Percentiles rank a stretch among this genome's conserved stretches.
Conservation (phyloP, 805 yeast genomes). For the Komagataella pastoris region DNA sequence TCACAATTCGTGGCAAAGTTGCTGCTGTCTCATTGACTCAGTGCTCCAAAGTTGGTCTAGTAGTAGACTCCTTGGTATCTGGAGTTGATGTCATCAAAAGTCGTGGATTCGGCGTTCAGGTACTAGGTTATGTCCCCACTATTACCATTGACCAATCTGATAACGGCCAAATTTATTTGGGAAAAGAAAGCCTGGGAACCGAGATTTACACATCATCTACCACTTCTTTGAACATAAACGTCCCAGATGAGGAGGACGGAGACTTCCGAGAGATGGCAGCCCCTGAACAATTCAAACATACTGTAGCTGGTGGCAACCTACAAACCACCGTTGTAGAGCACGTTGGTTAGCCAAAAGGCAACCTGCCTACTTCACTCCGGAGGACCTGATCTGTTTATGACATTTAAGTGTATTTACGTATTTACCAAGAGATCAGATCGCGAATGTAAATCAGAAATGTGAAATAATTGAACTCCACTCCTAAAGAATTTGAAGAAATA, state of each 20-base stretch:
- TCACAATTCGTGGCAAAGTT: constrained; percentile 83
- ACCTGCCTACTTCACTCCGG: neutral
- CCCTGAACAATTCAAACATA: constrained; percentile 87
- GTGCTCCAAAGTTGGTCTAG: constrained; percentile 59
- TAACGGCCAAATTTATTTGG: constrained; percentile 70
- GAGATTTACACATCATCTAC: constrained; percentile 79
- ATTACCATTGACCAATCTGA: constrained; percentile 82
- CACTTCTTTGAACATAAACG: constrained; percentile 74
- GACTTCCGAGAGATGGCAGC: constrained; percentile 73
- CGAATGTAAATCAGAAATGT: neutral
- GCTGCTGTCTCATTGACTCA: constrained; percentile 76
- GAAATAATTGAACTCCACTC: no score
- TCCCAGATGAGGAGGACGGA: constrained; percentile 61
- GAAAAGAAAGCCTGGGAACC: constrained; percentile 54
- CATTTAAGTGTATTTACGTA: neutral
- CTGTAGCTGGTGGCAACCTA: constrained; percentile 45
- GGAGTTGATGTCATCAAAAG: constrained; percentile 84
- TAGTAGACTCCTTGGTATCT: constrained; percentile 74
- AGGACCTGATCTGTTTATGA: neutral
- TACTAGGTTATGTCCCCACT: constrained; percentile 70
- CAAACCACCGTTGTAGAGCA: constrained; percentile 70
- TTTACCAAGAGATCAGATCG: neutral
- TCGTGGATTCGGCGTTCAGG: constrained; percentile 70
- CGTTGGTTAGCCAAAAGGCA: constrained; percentile 35
- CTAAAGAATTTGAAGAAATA: no score